Evolutionary conservation across 1,139 yeast species (phyloP), one percentile per base, ranked within the genome.

Genomic region (Sugiyamaella grinbergsii): DNA sequence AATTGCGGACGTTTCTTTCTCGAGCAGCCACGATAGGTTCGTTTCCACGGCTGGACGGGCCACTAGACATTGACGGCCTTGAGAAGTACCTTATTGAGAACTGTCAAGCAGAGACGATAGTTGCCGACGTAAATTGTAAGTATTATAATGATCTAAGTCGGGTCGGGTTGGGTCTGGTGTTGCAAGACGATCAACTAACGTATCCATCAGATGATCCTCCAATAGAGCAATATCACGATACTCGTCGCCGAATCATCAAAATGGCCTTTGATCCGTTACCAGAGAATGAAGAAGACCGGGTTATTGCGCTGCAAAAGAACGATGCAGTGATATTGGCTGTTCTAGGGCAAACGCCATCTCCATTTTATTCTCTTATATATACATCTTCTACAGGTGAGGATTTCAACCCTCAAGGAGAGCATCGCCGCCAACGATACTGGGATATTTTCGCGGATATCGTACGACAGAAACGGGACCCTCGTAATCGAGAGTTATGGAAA

Each of bases 1-100:
- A 78, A 56, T 61, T 86, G 20, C 71, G 83, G 47, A 75, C 77
- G 47, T 80, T 82, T 62, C 62, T 84, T 54, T 69, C 75, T 23
- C 71, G 78, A 64, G 74, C 89, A 8, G 85, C 91, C 2, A 82
- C 91, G 0, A 71, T 84, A 20, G 73, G 83, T 5, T 79, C 83
- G 0, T 68, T 83, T 54, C 85, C 91, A 1, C 71, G 83, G 59
- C 71, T 81, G 2, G 65, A 70, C 8, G 51, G 68, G 57, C 60
- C 75, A 0, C 48, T 83, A 7, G 81, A 82, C 61, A 66, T 80
- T 49, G 72, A 76, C n/a, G 70, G 65, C 47, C 50, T 83, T 36
- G 78, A 75, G 49, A 65, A 69, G 28, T 71, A 72, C 47, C 67
- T 79, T 34, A 66, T 72, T 39, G 66, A 66, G 28, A 76, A 76